Evolutionary conservation across 2,329 filamentous ascomycete genomes (phyloP).

Genomic region (Pseudogymnoascus verrucosus): DNA sequence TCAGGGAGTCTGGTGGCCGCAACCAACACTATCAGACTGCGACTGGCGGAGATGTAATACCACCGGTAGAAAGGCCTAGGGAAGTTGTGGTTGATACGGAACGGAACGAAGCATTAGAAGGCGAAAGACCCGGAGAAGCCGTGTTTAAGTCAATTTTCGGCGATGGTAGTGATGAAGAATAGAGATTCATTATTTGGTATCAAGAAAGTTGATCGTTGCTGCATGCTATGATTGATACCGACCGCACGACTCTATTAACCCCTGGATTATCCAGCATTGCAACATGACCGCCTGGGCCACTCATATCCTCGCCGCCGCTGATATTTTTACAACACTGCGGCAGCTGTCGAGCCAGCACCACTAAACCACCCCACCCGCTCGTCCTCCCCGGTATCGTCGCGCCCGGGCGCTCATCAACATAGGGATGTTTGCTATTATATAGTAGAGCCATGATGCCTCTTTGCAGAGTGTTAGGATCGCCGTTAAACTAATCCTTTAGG

Average conservation of each 20-base stretch:
- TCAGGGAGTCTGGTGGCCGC: constrained; percentile 36
- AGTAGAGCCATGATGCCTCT: neutral
- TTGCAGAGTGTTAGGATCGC: neutral
- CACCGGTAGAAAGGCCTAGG: constrained; percentile 15
- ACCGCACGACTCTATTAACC: neutral
- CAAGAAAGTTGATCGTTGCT: neutral
- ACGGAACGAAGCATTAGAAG: constrained; percentile 71
- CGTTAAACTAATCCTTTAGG: neutral
- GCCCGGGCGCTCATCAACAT: neutral
- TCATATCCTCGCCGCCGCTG: neutral
- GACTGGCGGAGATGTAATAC: constrained; percentile 3
- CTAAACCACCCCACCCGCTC: neutral
- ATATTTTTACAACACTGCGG: neutral
- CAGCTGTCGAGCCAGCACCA: neutral
- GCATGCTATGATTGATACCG: neutral
- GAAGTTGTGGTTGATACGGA: constrained; percentile 55
- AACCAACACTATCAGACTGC: constrained; percentile 19
- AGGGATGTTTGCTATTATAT: neutral
- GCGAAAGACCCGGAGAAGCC: constrained; percentile 64
- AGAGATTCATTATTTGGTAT: constrained; percentile 1
- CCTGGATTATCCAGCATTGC: neutral
- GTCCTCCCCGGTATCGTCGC: no score
- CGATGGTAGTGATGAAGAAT: constrained; percentile 63
- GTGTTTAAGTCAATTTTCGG: constrained; percentile 93
- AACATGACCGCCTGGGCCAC: neutral